Percentiles rank a stretch among this genome's conserved stretches.
phyloP scores from a whole-genome alignment of 306 rosid genomes.

The Ochetophila trinervis region DNA sequence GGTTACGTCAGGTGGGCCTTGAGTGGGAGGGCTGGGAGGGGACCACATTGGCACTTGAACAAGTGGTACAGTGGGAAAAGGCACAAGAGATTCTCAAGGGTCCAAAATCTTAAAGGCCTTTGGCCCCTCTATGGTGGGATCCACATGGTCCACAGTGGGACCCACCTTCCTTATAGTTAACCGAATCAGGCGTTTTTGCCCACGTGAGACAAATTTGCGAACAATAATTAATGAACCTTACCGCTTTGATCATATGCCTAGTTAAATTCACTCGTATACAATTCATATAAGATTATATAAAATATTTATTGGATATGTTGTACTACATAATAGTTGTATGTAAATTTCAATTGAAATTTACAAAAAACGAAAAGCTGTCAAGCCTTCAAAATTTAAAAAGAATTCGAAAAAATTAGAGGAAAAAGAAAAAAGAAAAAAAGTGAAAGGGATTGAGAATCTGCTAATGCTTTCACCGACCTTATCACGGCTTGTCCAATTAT shows the following conservation, averaged over 20 bases:
- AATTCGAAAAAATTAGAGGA: background rate
- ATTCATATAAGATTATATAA: no score
- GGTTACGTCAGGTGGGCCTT: slow-evolving; percentile 6
- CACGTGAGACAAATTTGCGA: no score
- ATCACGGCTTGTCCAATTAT: slow-evolving; percentile 27
- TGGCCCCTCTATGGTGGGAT: background rate
- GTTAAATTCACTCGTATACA: no score
- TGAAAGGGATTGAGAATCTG: slow-evolving; percentile 14
- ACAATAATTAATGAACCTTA: no score
- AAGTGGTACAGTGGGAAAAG: slow-evolving; percentile 15
- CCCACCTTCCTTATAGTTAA: background rate
- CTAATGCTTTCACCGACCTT: slow-evolving; percentile 32
- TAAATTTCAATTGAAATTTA: no score
- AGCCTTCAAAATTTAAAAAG: no score
- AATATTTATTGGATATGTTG: no score
- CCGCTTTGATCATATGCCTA: no score
- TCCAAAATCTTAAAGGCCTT: background rate
- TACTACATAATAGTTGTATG: no score
- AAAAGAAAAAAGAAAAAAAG: background rate
- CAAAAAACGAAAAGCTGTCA: no score
- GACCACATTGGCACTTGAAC: slow-evolving; percentile 13
- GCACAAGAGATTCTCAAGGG: slow-evolving; percentile 2
- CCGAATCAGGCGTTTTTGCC: no score
- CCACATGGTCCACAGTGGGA: background rate
- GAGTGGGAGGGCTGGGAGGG: background rate